Conservation (phyloP, 768 basidiomycete species). For the Russula brevipes region DNA sequence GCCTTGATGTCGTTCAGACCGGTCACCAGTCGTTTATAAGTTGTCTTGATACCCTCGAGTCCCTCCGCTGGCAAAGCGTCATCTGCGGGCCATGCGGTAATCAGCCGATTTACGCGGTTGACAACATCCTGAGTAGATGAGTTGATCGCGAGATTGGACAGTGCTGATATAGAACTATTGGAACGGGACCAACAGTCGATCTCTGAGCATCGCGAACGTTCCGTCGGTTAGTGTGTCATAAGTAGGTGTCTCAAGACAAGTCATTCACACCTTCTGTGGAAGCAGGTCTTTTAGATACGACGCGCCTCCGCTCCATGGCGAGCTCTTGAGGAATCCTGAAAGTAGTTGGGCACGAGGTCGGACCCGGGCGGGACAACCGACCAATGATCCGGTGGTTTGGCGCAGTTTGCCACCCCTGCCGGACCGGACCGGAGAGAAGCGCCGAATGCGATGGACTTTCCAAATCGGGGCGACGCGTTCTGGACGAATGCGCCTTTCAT, state of each 20-base stretch:
- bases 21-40: conserved; percentile 55
- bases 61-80: conserved; percentile 65
- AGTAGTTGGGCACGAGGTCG: background rate
- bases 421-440: too few relatives aligned
- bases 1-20: conserved; percentile 60
- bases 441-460: background rate
- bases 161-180: conserved; percentile 48
- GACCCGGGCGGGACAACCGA: background rate
- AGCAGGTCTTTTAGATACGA: conserved; percentile 54
- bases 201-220: conserved; percentile 41
- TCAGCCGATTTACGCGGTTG: conserved; percentile 66
- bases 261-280: conserved; percentile 64
- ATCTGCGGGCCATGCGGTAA: conserved; percentile 66
- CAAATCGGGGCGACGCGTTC: background rate
- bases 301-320: conserved; percentile 63
- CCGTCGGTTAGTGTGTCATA: conserved; percentile 15
- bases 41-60: conserved; percentile 55
- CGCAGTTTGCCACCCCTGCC: background rate
- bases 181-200: conserved; percentile 73
- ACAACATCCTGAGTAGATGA: conserved; percentile 52
- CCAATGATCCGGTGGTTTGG: background rate
- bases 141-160: conserved; percentile 52
- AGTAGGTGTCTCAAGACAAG: conserved; percentile 20
- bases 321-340: background rate
- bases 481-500: conserved; percentile 8